Evolutionary conservation across 2,329 filamentous ascomycete species (phyloP).

Genomic region (Mariannaea elegans): DNA sequence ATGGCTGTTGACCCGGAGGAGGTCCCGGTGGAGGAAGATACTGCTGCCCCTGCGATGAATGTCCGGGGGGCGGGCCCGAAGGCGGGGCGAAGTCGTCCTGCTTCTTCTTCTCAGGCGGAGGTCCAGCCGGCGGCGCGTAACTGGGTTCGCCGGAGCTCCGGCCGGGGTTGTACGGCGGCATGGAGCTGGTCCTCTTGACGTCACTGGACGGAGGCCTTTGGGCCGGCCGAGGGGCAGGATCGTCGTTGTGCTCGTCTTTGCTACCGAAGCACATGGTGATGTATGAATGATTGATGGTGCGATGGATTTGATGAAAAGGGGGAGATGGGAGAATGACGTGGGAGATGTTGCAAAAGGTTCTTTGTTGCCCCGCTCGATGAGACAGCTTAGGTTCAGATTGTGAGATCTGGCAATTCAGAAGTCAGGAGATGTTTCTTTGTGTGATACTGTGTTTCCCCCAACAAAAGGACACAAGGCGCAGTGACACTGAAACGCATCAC

Average conservation of each 20-base stretch:
- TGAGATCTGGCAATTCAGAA: too few species aligned
- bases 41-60: too few species aligned
- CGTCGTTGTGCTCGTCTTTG: slow-evolving; percentile 51
- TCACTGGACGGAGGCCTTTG: slow-evolving; percentile 41
- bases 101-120: slow-evolving; percentile 37
- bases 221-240: slow-evolving; percentile 51
- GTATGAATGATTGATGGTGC: background rate
- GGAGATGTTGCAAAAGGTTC: too few species aligned
- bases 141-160: slow-evolving; percentile 29
- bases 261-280: slow-evolving; percentile 59
- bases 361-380: too few species aligned
- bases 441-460: too few species aligned
- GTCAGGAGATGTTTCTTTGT: too few species aligned
- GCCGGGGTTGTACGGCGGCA: slow-evolving; percentile 35
- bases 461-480: too few species aligned
- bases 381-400: too few species aligned
- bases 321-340: background rate
- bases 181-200: slow-evolving; percentile 40
- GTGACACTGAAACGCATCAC: too few species aligned
- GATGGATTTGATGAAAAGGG: background rate
- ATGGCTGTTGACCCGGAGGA: slow-evolving; percentile 41
- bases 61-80: slow-evolving; percentile 35
- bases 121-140: slow-evolving; percentile 43
- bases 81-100: slow-evolving; percentile 43
- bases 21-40: slow-evolving; percentile 43